Evolutionary conservation across 495 filamentous ascomycete species (phyloP).

Genomic region (Trichoderma parareesei): DNA sequence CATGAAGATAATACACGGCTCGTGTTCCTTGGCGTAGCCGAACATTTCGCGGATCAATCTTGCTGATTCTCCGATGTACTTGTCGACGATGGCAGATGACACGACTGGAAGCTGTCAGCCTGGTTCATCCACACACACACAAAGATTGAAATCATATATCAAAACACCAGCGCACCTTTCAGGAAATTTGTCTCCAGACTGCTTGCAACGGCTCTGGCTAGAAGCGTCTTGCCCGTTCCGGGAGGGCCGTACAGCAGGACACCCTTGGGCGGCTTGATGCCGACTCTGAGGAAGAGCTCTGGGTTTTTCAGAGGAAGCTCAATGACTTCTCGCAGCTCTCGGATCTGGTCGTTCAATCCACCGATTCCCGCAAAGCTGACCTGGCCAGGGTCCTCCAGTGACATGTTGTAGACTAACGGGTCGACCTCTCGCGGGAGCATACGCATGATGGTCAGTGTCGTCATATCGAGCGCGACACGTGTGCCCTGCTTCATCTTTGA

Average conservation of each 20-base stretch:
- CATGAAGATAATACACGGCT: slow-evolving; percentile 99
- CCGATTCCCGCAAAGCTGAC: slow-evolving; percentile 99
- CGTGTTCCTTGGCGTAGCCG: slow-evolving; percentile 98
- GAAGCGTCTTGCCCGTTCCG: slow-evolving; percentile 92
- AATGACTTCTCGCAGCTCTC: slow-evolving; percentile 96
- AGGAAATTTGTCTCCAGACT: slow-evolving; percentile 97
- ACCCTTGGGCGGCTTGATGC: slow-evolving; percentile 98
- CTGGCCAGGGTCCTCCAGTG: slow-evolving; percentile 93
- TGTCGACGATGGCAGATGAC: slow-evolving; percentile 99
- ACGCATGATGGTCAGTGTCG: slow-evolving; percentile 98
- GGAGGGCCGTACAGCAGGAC: slow-evolving; percentile 96
- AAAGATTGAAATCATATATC: background rate
- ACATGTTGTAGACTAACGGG: slow-evolving; percentile 99
- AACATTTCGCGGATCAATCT: slow-evolving; percentile 99
- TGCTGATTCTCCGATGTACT: slow-evolving; percentile 98
- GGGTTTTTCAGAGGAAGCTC: slow-evolving; percentile 98
- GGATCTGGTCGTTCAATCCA: slow-evolving; percentile 97
- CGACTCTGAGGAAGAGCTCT: slow-evolving; percentile 91
- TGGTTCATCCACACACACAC: background rate
- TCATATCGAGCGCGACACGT: slow-evolving; percentile 98
- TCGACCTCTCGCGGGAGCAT: slow-evolving; percentile 99
- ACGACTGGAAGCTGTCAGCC: slow-evolving; percentile 56
- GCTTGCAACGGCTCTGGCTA: slow-evolving; percentile 93
- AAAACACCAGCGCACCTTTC: slow-evolving; percentile 56
- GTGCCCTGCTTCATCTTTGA: slow-evolving; percentile 95